Percentiles rank a stretch among this genome's conserved stretches.
Evolutionary conservation across 176 grass and related monocot genomes (phyloP).

Genomic region (Dactylis glomerata): DNA sequence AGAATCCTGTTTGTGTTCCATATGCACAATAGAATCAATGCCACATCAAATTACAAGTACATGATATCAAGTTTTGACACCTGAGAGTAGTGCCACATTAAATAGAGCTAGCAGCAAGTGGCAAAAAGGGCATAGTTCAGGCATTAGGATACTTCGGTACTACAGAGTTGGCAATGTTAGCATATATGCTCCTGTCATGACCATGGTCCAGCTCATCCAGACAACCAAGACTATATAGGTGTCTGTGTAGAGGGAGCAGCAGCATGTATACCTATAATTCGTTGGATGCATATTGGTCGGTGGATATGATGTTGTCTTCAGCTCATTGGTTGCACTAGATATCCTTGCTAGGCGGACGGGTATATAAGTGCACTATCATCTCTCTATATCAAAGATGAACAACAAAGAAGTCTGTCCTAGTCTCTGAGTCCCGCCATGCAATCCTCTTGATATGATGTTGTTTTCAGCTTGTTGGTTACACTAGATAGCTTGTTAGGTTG

Average conservation of each 20-base stretch:
- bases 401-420: background rate
- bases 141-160: conserved; percentile 6
- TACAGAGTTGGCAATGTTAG: conserved; percentile 8
- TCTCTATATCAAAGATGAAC: background rate
- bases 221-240: background rate
- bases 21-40: background rate
- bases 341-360: background rate
- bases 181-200: conserved; percentile 7
- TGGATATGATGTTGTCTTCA: background rate
- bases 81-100: background rate
- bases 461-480: background rate
- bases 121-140: background rate
- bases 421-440: background rate
- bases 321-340: background rate
- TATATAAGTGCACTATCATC: conserved; percentile 1
- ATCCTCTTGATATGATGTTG: background rate
- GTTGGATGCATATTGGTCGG: background rate
- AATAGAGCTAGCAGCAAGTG: conserved; percentile 4
- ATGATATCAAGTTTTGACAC: conserved; percentile 3
- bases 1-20: background rate
- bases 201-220: background rate
- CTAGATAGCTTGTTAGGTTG: background rate
- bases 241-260: background rate
- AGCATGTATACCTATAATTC: background rate
- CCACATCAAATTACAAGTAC: background rate